Base-by-base conservation (phyloP, 345 rosid genomes). In the Bruguiera parviflora region DNA sequence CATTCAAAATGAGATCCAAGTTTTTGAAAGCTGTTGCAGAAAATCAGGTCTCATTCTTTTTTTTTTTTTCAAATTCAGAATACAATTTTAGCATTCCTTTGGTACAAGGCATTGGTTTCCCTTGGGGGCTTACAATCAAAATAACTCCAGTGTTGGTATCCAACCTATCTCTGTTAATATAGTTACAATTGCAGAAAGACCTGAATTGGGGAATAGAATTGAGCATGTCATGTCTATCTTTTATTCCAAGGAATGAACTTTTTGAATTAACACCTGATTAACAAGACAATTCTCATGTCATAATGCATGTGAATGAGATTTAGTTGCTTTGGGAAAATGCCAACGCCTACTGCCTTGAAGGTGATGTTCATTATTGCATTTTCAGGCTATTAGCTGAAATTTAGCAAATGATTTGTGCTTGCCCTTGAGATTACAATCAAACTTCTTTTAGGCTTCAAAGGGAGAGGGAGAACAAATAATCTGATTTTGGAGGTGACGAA, bases 1-100 rank as follows among this genome's bases (percentile, higher is more conserved):
- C 96, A 67, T 92, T 88, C 79, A 89, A 85, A 86, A 75, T 82
- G 84, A 95, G 75, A 85, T 76, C 77, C 21, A 87, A 81, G 62
- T 92, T 95, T 77, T 83, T 92, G 72, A 87, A 87, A 75, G 85
- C 96, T 77, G 90, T 92, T 77, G 75, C 79, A 29, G 76, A 84
- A 74, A 89, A 89, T 83, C 97, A 95, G 97, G 97, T 94, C 62
- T 52, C 6, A 3, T 29, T 65, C 47, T 15, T 43, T 53, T 32
- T 59, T 69, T 21, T n/a, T n/a, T n/a, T n/a, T 57, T 73, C 61
- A 22, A 47, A 33, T 20, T 63, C 27, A 8, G 13, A 58, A 39
- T 29, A 19, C 15, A 21, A 28, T 32, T 37, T 4, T 8, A 5
- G 55, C 16, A 43, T 58, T 69, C 61, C 46, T 58, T 31, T 32